Base-by-base conservation (phyloP, 208 protist species). In the Trypanosoma melophagium region DNA sequence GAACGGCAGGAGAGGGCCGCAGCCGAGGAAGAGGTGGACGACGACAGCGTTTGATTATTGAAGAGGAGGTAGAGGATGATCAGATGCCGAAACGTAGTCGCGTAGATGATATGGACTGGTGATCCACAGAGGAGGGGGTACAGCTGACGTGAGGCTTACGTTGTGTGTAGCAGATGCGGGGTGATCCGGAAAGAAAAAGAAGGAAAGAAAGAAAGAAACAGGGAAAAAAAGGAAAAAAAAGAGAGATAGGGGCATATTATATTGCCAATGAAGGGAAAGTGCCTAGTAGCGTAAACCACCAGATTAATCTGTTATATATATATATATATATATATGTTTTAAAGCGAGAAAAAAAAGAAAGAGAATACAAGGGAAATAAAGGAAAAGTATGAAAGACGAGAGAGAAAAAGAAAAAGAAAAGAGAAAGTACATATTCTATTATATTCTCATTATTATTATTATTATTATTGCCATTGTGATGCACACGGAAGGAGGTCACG, bases 31-130 rank as follows among this genome's bases (percentile, higher is more conserved):
- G 53, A 69, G 19, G 21, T 16, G n/a, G 65, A 65, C 51, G 77
- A 24, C 83, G 86, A 40, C 80, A 93, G 63, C 83, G 80, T 71
- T 66, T 95, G 12, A 64, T 95, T 38, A 86, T 95, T 62, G 90
- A 95, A 66, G 90, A 95, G 65, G 90, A 95, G 60, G 79, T 95
- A 16, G 90, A 95, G 64, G 71, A 74, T 14, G 90, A 92, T 63
- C 76, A 60, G 8, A 53, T 61, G 44, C 64, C 50, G 60, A 87
- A 90, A 72, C 80, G 85, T 7, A 35, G 45, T 19, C 72, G 87
- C 19, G 38, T 75, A 41, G 87, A 93, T 60, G 85, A 93, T 28
- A 57, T 89, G 38, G 90, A 95, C 21, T 95, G 90, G 90, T 95
- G 82, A 84, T 35, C 28, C 28, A 1, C n/a, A n/a, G n/a, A n/a